Base-by-base conservation (phyloP, 2,329 filamentous ascomycete species). In the Colletotrichum salicis region DNA sequence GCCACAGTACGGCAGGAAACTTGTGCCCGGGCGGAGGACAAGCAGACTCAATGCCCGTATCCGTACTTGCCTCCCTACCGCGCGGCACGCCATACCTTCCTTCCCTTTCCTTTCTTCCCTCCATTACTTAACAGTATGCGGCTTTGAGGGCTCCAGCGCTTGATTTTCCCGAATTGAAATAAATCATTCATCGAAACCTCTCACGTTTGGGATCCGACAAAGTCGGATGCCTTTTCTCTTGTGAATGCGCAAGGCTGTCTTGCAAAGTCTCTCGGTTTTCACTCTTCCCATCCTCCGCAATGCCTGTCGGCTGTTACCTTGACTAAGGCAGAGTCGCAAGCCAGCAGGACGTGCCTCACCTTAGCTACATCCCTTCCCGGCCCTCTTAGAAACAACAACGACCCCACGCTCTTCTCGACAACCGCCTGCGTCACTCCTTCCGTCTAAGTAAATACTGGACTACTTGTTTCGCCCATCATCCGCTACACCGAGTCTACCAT, bases 341-440 rank as follows among this genome's bases (percentile, higher is more conserved):
- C 41, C 19, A 48, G 41, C 41, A 48, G 41, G 41, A 48, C 41
- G 41, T 48, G 41, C 41, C 41, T 48, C 41, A 19, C 41, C 35
- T 59, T 12, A 41, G n/a, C 41, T 48, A 48, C 19, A 48, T 8
- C 41, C 41, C 41, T 48, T 48, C 41, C 13, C 27, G 52, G 11
- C 27, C 22, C 22, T 15, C 24, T 45, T 11, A 45, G 33, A 41
- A 31, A 37, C 52, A 64, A 64, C 33, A 55, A 41, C 61, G n/a
- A 64, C 15, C 60, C 61, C 61, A 56, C 61, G 33, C 51, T 24
- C 19, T 55, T n/a, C 19, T n/a, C 13, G 54, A 64, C 24, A 48
- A 22, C 15, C 15, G 12, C 58, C 22, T 33, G 33, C 19, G 24
- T 24, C 33, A 22, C 37, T 33, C 5, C 31, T 6, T 41, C 51